phyloP scores from a whole-genome alignment of 106 monocot species.

The Dioscorea alata region DNA sequence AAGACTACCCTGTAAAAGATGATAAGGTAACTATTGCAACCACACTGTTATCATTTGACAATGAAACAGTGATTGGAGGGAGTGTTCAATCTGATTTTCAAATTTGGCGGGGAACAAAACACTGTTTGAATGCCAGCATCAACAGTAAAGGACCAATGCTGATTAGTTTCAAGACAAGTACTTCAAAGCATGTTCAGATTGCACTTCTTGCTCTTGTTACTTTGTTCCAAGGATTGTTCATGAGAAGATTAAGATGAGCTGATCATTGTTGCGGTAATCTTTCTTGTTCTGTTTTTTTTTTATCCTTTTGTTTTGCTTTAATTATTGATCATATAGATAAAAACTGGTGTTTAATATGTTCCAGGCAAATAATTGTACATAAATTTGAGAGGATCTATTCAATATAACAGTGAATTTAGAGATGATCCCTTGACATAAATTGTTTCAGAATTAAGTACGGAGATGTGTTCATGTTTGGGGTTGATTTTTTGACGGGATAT shows the following conservation, averaged over 20 bases:
- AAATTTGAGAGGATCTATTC: too few relatives aligned
- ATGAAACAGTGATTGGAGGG: conserved; percentile 65
- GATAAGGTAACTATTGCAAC: conserved; percentile 44
- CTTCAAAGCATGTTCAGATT: conserved; percentile 52
- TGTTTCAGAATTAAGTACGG: too few relatives aligned
- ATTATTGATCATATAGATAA: too few relatives aligned
- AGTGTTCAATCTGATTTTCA: conserved; percentile 65
- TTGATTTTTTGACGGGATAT: too few relatives aligned
- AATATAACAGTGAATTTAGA: too few relatives aligned
- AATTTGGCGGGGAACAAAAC: conserved; percentile 30
- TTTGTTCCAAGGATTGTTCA: conserved; percentile 38
- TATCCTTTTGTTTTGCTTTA: too few relatives aligned
- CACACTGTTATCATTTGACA: conserved; percentile 49
- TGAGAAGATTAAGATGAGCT: background rate
- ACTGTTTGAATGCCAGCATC: conserved; percentile 57
- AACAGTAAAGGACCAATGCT: conserved; percentile 68
- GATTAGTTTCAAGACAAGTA: conserved; percentile 43
- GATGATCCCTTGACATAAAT: too few relatives aligned
- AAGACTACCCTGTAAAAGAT: conserved; percentile 80
- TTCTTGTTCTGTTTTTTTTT: too few relatives aligned
- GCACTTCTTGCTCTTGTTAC: conserved; percentile 48
- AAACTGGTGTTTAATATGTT: too few relatives aligned
- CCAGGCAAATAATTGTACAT: too few relatives aligned
- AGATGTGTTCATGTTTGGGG: too few relatives aligned
- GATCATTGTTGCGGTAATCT: too few relatives aligned